Evolutionary conservation across 441 rosid genomes (phyloP).

Genomic region (Manihot esculenta): DNA sequence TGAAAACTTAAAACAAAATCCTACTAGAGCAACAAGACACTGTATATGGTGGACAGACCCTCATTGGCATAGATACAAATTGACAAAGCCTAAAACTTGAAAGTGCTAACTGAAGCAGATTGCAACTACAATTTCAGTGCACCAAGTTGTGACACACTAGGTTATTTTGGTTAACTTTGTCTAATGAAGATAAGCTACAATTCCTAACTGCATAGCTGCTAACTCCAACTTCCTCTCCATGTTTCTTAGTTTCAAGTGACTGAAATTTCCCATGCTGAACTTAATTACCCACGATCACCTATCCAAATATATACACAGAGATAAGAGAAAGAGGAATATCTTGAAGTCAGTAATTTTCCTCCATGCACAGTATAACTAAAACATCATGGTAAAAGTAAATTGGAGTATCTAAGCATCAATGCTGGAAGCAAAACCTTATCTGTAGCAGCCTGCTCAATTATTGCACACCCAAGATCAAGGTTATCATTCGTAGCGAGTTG

Average conservation of each 20-base stretch:
- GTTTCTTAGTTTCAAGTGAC: too few relatives aligned
- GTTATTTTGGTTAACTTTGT: too few relatives aligned
- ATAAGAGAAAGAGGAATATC: background rate
- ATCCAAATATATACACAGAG: background rate
- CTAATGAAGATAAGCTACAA: too few relatives aligned
- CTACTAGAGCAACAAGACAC: background rate
- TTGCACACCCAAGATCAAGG: conserved; percentile 98
- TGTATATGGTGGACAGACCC: background rate
- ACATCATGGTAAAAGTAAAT: background rate
- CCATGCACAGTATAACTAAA: background rate
- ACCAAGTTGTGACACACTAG: too few relatives aligned
- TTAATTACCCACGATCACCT: background rate
- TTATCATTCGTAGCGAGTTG: conserved; percentile 97
- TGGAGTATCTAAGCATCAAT: background rate
- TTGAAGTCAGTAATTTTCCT: background rate
- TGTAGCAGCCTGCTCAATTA: conserved; percentile 96
- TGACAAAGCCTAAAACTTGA: too few relatives aligned
- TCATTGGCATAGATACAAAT: too few relatives aligned
- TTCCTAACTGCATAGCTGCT: too few relatives aligned
- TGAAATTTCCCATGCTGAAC: too few relatives aligned
- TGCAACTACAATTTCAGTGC: too few relatives aligned
- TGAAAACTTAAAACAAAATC: too few relatives aligned
- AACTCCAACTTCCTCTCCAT: too few relatives aligned
- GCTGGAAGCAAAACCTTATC: conserved; percentile 62
- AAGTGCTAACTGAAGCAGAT: too few relatives aligned